Conservation (phyloP, 2,329 filamentous ascomycete species). For the Microsporum canis region DNA sequence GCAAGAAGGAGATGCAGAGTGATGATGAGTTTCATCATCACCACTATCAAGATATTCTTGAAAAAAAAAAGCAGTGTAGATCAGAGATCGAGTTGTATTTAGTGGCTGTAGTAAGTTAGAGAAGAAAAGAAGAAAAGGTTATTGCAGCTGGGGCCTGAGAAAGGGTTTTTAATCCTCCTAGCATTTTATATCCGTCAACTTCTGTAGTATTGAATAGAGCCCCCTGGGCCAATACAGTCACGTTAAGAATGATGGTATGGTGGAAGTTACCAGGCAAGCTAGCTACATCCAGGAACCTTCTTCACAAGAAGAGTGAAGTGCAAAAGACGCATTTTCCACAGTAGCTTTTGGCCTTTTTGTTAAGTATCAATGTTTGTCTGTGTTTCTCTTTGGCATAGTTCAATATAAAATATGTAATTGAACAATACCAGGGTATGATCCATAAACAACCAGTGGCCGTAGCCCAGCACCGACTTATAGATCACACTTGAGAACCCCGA, state of each 20-base stretch:
- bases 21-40: not conserved
- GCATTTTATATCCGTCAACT: not conserved
- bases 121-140: not conserved
- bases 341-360: not conserved
- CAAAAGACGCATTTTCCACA: not conserved
- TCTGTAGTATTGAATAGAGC: not conserved
- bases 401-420: not conserved
- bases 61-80: no score
- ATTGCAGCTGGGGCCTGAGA: not conserved
- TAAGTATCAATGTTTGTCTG: not conserved
- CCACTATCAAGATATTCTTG: not conserved
- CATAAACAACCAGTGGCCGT: not conserved
- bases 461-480: not conserved
- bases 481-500: not conserved
- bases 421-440: not conserved
- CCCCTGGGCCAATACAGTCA: not conserved
- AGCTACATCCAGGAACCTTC: not conserved
- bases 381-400: not conserved
- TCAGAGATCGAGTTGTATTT: not conserved
- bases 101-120: not conserved
- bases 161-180: not conserved
- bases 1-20: not conserved
- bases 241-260: not conserved
- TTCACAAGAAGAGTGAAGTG: not conserved
- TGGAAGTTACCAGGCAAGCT: not conserved